Evolutionary conservation across 257 asterid genomes (phyloP).

Genomic region (Jaltomata sinuosa): DNA sequence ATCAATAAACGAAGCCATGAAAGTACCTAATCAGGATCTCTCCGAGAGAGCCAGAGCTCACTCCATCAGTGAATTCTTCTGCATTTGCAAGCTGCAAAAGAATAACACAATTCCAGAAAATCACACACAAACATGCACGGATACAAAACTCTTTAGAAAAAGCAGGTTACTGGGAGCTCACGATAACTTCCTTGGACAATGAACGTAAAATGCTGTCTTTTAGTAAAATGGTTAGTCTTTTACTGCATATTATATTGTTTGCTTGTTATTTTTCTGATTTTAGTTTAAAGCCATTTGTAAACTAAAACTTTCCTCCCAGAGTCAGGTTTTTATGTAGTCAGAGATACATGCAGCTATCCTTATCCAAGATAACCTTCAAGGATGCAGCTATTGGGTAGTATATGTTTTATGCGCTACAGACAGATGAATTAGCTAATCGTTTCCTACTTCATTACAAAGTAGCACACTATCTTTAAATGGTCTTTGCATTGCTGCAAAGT

Average conservation of each 20-base stretch:
- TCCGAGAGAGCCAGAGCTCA: slow-evolving; percentile 83
- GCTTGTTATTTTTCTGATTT: background rate
- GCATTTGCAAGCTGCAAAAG: slow-evolving; percentile 81
- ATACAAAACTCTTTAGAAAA: background rate
- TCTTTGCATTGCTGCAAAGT: background rate
- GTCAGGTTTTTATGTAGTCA: background rate
- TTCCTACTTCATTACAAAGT: background rate
- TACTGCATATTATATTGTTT: background rate
- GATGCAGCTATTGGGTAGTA: background rate
- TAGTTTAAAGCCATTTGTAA: background rate
- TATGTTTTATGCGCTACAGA: background rate
- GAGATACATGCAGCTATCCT: background rate
- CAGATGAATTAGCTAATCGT: background rate
- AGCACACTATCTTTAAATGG: background rate
- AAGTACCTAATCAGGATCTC: slow-evolving; percentile 70
- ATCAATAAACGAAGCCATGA: background rate
- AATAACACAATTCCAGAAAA: background rate
- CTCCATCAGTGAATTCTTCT: slow-evolving; percentile 84
- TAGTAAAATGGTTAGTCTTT: no score
- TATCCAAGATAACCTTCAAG: background rate
- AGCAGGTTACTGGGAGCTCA: background rate
- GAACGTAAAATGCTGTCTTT: background rate
- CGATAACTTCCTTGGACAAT: background rate
- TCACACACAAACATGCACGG: background rate
- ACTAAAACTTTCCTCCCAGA: background rate